Conservation (phyloP, 768 basidiomycete species). For the Tricholoma furcatifolium region DNA sequence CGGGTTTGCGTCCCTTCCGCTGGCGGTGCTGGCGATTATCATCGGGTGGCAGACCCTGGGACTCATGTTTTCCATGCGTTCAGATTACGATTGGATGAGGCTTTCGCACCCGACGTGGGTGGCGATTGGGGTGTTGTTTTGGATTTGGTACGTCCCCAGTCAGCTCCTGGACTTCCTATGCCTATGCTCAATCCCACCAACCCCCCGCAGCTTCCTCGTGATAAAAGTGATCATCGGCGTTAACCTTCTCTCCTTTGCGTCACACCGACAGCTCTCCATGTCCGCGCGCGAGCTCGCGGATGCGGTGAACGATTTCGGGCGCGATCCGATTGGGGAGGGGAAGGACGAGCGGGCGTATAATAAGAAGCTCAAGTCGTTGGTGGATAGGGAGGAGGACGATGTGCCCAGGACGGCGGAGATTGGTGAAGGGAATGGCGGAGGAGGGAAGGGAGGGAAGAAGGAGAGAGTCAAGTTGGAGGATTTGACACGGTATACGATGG, state of each 20-base stretch:
- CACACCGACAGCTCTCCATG: constrained; percentile 71
- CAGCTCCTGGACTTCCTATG: neutral
- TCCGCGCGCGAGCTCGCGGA: constrained; percentile 75
- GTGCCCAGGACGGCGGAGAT: constrained; percentile 67
- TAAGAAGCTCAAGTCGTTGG: constrained; percentile 68
- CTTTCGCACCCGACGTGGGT: constrained; percentile 52
- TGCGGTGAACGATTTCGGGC: constrained; percentile 80
- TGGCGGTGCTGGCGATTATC: constrained; percentile 80
- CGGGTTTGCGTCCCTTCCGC: constrained; percentile 90
- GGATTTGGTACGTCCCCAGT: constrained; percentile 70
- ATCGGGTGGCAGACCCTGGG: constrained; percentile 71
- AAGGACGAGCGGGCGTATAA: constrained; percentile 86
- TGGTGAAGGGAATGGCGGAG: constrained; percentile 49
- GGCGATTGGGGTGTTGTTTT: constrained; percentile 64
- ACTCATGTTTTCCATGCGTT: constrained; percentile 54
- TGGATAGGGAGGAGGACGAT: constrained; percentile 72
- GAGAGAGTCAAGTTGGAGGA: constrained; percentile 79
- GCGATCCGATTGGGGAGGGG: constrained; percentile 91
- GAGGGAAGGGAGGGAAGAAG: constrained; percentile 43
- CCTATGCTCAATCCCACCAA: neutral
- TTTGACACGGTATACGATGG: constrained; percentile 93
- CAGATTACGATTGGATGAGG: constrained; percentile 43
- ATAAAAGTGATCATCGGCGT: constrained; percentile 94
- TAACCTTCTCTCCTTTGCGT: constrained; percentile 82
- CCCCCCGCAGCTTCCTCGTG: constrained; percentile 62